These are phyloP conservation scores for Apophysomyces variabilis DNA, from an alignment of 371 early-diverging fungal genomes.

Conservation along the genomic window DNA sequence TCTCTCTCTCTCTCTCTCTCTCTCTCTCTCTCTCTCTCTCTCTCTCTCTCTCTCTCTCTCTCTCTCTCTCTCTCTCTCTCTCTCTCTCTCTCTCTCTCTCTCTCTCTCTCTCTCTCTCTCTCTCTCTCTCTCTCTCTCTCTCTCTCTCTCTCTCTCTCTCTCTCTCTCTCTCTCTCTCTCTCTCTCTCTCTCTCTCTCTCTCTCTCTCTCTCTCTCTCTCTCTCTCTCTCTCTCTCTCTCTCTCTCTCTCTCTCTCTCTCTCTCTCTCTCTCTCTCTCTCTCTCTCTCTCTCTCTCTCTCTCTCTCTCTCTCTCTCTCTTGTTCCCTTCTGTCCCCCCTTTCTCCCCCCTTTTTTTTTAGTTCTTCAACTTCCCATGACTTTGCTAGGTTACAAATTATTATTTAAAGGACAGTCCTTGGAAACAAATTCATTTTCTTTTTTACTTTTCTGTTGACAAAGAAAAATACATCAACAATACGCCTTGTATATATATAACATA, in stretches of 20 bases:
- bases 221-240: too few relatives aligned
- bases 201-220: too few relatives aligned
- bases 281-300: too few relatives aligned
- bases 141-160: neutral
- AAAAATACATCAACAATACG: too few relatives aligned
- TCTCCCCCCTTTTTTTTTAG: too few relatives aligned
- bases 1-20: neutral
- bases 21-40: neutral
- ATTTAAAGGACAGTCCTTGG: neutral
- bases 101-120: neutral
- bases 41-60: neutral
- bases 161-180: neutral
- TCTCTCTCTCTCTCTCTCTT: neutral
- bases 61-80: neutral
- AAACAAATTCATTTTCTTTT: neutral
- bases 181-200: neutral
- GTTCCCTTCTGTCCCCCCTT: neutral
- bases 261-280: too few relatives aligned
- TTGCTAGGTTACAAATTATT: constrained; percentile 4
- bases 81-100: neutral
- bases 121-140: neutral
- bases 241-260: too few relatives aligned
- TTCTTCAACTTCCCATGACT: constrained; percentile 3
- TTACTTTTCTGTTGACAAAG: neutral
- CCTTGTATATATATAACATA: neutral